These are phyloP conservation scores for Gossypium mustelinum DNA, from an alignment of 345 rosid species.

Conservation along the genomic window DNA sequence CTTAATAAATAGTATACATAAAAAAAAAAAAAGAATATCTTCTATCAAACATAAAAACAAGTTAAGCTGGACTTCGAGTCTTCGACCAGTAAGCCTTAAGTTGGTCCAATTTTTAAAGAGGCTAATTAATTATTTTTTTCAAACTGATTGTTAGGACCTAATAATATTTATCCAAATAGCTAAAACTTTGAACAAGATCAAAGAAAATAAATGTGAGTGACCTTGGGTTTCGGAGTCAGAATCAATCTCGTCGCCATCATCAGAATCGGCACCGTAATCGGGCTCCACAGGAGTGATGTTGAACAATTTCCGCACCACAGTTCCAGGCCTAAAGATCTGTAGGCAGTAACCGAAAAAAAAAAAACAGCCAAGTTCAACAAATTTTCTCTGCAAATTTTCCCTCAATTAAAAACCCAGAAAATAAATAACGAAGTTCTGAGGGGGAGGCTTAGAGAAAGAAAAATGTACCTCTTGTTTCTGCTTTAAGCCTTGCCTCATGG, in stretches of 20 bases:
- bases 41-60: too few relatives aligned
- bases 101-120: too few relatives aligned
- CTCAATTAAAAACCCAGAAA: slow-evolving; percentile 17
- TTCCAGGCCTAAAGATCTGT: slow-evolving; percentile 74
- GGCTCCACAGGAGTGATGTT: slow-evolving; percentile 57
- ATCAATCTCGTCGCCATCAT: slow-evolving; percentile 34
- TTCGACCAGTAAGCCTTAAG: too few relatives aligned
- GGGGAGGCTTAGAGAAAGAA: not conserved
- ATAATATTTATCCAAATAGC: not conserved
- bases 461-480: slow-evolving; percentile 31
- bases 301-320: slow-evolving; percentile 76
- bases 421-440: not conserved
- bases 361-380: slow-evolving; percentile 73
- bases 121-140: not conserved
- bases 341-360: slow-evolving; percentile 55
- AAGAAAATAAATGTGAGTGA: not conserved
- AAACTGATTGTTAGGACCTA: not conserved
- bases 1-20: too few relatives aligned
- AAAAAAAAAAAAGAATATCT: too few relatives aligned
- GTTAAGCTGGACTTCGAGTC: too few relatives aligned
- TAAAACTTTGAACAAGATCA: not conserved
- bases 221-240: slow-evolving; percentile 49
- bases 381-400: slow-evolving; percentile 39
- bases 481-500: not conserved
- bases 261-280: slow-evolving; percentile 77